Conservation (phyloP, 768 basidiomycete species). For the Leucocoprinus sp. region DNA sequence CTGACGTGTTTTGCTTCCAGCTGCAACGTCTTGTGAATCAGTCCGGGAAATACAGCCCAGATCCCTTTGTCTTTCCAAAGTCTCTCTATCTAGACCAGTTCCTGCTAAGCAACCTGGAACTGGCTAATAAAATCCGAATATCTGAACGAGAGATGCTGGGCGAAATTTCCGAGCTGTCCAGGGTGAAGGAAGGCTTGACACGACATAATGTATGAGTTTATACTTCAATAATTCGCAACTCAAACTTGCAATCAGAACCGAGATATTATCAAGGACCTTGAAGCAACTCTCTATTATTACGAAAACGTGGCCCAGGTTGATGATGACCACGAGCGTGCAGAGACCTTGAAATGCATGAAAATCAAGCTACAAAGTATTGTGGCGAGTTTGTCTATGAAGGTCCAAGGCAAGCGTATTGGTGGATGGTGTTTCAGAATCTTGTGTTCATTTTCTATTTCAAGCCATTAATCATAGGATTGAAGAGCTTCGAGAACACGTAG, state of each 20-base stretch:
- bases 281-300: constrained; percentile 60
- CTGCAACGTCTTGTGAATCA: constrained; percentile 19
- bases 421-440: not conserved
- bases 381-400: constrained; percentile 39
- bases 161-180: constrained; percentile 39
- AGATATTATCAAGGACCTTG: constrained; percentile 56
- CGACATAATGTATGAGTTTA: constrained; percentile 43
- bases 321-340: constrained; percentile 39
- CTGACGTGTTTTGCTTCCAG: constrained; percentile 57
- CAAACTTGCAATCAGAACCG: constrained; percentile 34
- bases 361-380: constrained; percentile 47
- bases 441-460: constrained; percentile 18
- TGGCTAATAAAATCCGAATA: constrained; percentile 29
- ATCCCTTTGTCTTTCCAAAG: constrained; percentile 54
- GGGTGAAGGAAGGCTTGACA: constrained; percentile 39
- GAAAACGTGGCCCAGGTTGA: constrained; percentile 51
- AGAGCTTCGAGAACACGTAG: constrained; percentile 34
- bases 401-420: constrained; percentile 35
- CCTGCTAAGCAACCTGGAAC: constrained; percentile 45
- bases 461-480: constrained; percentile 45
- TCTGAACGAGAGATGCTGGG: constrained; percentile 32
- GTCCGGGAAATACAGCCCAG: constrained; percentile 21
- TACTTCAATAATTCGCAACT: not conserved
- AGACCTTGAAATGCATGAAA: constrained; percentile 33
- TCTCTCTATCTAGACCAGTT: constrained; percentile 69